Conservation (phyloP, 129 eudicot genomes). For the Flaveria linearis region DNA sequence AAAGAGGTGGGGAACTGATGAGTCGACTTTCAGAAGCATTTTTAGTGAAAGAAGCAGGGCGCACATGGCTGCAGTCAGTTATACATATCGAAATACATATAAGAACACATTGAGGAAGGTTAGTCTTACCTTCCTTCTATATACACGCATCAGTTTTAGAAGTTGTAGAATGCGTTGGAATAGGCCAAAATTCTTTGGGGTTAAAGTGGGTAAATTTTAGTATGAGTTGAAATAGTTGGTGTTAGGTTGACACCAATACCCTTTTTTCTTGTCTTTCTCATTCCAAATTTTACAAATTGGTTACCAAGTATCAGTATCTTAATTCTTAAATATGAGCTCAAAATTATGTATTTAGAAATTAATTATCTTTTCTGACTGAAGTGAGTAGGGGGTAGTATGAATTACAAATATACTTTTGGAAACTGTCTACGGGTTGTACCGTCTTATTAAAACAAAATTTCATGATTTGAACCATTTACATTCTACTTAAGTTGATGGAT, state of each 20-base stretch:
- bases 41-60: constrained; percentile 72
- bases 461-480: neutral
- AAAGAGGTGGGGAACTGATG: constrained; percentile 80
- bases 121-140: neutral
- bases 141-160: neutral
- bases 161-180: neutral
- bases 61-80: constrained; percentile 61
- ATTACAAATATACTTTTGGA: neutral
- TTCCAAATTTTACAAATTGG: neutral
- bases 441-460: neutral
- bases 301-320: neutral
- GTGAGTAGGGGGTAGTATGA: neutral
- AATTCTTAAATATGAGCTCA: neutral
- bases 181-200: neutral
- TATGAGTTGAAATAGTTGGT: neutral
- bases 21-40: constrained; percentile 58
- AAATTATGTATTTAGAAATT: neutral
- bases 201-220: neutral
- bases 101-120: constrained; percentile 64
- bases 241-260: neutral
- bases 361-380: neutral
- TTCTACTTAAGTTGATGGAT: neutral
- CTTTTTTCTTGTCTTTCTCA: neutral
- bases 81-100: constrained; percentile 48
- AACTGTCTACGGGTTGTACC: neutral